phyloP scores from a whole-genome alignment of 225 moss, liverwort and hornwort species.

The Takakia lepidozioides region DNA sequence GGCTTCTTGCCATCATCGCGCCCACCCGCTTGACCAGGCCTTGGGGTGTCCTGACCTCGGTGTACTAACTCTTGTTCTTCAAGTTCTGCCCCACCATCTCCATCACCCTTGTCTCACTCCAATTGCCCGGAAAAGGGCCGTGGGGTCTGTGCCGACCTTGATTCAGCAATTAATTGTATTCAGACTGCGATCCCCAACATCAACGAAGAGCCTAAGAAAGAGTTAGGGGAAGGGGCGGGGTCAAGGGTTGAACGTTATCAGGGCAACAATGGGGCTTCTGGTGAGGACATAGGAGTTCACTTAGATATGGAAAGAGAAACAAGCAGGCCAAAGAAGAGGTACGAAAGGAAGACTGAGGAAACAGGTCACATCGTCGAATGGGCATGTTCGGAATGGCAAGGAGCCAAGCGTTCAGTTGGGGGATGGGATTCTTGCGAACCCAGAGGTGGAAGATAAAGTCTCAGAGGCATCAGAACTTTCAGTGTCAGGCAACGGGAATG shows the following conservation, averaged over 20 bases:
- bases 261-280: constrained; percentile 10
- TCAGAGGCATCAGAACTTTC: background rate
- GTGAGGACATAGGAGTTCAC: background rate
- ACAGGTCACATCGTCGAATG: background rate
- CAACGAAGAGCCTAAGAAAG: too few species aligned
- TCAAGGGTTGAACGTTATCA: constrained; percentile 10
- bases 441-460: background rate
- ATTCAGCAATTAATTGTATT: constrained; percentile 30
- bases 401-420: background rate
- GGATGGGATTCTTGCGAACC: background rate
- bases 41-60: constrained; percentile 76
- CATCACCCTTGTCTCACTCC: too few species aligned
- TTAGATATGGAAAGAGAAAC: background rate
- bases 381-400: background rate
- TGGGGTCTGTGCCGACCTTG: constrained; percentile 54
- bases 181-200: constrained; percentile 5
- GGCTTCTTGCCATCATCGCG: constrained; percentile 45
- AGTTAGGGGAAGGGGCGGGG: background rate
- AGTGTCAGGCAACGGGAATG: background rate
- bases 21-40: constrained; percentile 36
- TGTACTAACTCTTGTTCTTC: too few species aligned
- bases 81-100: too few species aligned
- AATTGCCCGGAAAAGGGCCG: too few species aligned
- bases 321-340: constrained; percentile 16
- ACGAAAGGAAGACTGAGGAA: constrained; percentile 11